Base-by-base conservation (phyloP, 805 yeast genomes). In the Deakozyma indianensis region DNA sequence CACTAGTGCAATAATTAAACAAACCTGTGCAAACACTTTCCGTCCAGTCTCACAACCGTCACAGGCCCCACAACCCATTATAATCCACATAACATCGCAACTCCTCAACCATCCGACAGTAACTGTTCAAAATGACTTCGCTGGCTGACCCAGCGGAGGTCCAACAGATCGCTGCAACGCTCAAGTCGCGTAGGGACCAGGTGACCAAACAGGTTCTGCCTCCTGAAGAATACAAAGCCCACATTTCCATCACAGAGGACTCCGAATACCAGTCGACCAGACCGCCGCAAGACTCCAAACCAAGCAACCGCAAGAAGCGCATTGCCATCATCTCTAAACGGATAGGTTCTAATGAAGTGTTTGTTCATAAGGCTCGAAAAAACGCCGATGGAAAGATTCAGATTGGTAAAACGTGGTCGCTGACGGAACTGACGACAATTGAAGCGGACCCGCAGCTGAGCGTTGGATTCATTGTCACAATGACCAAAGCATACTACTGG, bases 361-460 rank as follows among this genome's bases (percentile, higher is more conserved):
- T 78, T 47, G 54, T 88, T 11, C 95, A 87, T 59, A 88, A 90
- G 62, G 95, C 94, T 1, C 78, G 94, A 55, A 86, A 77, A 58
- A 81, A 82, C 53, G 67, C 74, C 7, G 83, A 83, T 53, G 80
- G 83, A 1, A 61, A 78, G 1, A 77, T 83, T 54, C 96, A 88
- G 62, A 84, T 88, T 44, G 97, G 97, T 25, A 74, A 96, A 56
- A 82, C 94, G 2, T 88, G 97, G 97, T 78, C 77, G 50, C 65
- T 90, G 54, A 83, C 75, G 48, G 94, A 84, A 53, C 65, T 90
- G 51, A 60, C 68, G 2, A 60, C 62, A 40, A 60, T 88, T 1
- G 77, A 78, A 25, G 68, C 74, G 46, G 84, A 79, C 48, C 47
- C 58, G 1, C 51, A 47, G 27, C 46, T 52, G 23, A 45, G 47